Evolutionary conservation across 2,329 filamentous ascomycete genomes (phyloP).

Genomic region (Verticillium isaacii): DNA sequence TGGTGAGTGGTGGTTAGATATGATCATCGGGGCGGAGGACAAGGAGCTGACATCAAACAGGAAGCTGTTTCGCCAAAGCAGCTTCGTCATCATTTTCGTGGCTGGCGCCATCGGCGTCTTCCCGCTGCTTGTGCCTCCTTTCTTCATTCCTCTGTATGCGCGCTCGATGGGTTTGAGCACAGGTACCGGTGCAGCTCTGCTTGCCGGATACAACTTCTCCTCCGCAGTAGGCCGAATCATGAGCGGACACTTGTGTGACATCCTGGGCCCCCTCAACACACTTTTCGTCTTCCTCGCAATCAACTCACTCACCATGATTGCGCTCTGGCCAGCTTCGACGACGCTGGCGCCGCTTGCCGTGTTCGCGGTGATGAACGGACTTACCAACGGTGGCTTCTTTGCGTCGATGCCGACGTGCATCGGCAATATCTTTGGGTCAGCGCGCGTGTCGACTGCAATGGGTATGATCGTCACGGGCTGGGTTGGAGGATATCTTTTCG

Average conservation of each 20-base stretch:
- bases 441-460: constrained; percentile 51
- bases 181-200: constrained; percentile 47
- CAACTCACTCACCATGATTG: constrained; percentile 53
- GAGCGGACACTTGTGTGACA: constrained; percentile 50
- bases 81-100: constrained; percentile 48
- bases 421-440: constrained; percentile 52
- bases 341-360: constrained; percentile 48
- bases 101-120: constrained; percentile 53
- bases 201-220: constrained; percentile 58
- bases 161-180: constrained; percentile 48
- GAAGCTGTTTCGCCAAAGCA: constrained; percentile 38
- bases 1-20: constrained; percentile 22
- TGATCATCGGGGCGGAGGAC: neutral
- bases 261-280: constrained; percentile 50
- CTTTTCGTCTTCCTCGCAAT: constrained; percentile 45
- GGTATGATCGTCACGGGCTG: constrained; percentile 58
- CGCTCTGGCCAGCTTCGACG: constrained; percentile 55
- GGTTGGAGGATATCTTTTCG: constrained; percentile 57
- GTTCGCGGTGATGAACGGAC: constrained; percentile 57
- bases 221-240: constrained; percentile 53
- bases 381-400: constrained; percentile 60
- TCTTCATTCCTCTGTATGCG: constrained; percentile 55
- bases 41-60: neutral
- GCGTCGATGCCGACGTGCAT: constrained; percentile 60
- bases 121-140: constrained; percentile 57